Conservation (phyloP, 352 stramenopile genomes). For the Pilasporangium apinafurcum region DNA sequence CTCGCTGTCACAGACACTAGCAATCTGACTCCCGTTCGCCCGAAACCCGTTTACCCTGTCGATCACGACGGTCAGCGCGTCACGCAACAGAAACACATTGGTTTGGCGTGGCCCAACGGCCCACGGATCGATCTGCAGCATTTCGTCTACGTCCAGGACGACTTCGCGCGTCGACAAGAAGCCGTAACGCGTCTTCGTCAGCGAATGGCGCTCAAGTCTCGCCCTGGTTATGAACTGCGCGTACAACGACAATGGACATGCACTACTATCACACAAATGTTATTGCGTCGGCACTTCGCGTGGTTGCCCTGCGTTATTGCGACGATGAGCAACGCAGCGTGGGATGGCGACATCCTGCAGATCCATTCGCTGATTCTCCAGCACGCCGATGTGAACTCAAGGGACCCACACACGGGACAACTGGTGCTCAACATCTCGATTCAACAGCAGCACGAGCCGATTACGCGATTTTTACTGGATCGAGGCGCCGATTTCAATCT, state of each 20-base stretch:
- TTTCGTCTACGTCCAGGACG: slow-evolving; percentile 57
- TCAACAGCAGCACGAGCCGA: slow-evolving; percentile 70
- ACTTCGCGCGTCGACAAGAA: slow-evolving; percentile 51
- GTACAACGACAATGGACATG: slow-evolving; percentile 52
- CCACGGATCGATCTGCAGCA: slow-evolving; percentile 63
- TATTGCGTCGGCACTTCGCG: slow-evolving; percentile 56
- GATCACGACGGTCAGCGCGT: slow-evolving; percentile 22
- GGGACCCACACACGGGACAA: slow-evolving; percentile 41
- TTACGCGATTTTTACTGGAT: slow-evolving; percentile 62
- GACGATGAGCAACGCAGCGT: slow-evolving; percentile 58
- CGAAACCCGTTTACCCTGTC: slow-evolving; percentile 7
- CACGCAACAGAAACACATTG: slow-evolving; percentile 55
- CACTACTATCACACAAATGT: slow-evolving; percentile 23
- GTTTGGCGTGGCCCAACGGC: slow-evolving; percentile 51
- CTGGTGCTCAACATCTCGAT: slow-evolving; percentile 69
- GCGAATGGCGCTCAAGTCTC: slow-evolving; percentile 49
- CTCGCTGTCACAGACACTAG: no score
- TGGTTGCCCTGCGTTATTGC: slow-evolving; percentile 59
- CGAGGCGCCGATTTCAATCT: slow-evolving; percentile 59
- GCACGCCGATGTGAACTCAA: slow-evolving; percentile 44
- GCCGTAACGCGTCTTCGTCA: slow-evolving; percentile 51
- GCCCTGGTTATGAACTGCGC: slow-evolving; percentile 53
- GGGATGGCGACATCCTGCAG: slow-evolving; percentile 74
- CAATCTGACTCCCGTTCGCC: no score
- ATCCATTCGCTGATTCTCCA: slow-evolving; percentile 50